Evolutionary conservation across 768 basidiomycete genomes (phyloP).

Genomic region (Gautieria morchelliformis): DNA sequence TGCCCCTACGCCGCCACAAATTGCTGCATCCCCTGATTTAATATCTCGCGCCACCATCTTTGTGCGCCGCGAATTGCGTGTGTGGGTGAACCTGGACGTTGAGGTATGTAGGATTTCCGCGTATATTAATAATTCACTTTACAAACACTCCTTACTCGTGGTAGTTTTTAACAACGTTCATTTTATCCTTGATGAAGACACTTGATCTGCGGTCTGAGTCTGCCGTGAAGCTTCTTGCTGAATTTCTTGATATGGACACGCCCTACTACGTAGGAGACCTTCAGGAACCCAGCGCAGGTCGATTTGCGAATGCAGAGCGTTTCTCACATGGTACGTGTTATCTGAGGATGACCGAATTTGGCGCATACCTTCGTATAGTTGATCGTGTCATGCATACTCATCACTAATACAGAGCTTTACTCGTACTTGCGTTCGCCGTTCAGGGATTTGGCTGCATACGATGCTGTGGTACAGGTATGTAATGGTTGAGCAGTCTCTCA

Average conservation of each 20-base stretch:
- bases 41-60: conserved; percentile 72
- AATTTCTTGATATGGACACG: conserved; percentile 77
- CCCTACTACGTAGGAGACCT: conserved; percentile 40
- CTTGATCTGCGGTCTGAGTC: conserved; percentile 88
- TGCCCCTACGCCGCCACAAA: conserved; percentile 79
- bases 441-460: conserved; percentile 75
- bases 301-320: conserved; percentile 42
- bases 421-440: conserved; percentile 83
- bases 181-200: conserved; percentile 81
- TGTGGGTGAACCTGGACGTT: conserved; percentile 86
- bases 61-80: conserved; percentile 73
- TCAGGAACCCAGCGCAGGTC: background rate
- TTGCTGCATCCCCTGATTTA: conserved; percentile 65
- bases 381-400: background rate
- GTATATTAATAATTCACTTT: background rate
- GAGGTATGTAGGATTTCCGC: conserved; percentile 43
- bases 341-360: background rate
- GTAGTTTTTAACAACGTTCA: conserved; percentile 87
- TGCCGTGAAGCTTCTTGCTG: conserved; percentile 66
- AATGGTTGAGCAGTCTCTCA: background rate
- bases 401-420: conserved; percentile 59
- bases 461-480: conserved; percentile 68
- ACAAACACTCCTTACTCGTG: background rate
- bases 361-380: background rate
- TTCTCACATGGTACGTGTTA: conserved; percentile 77